phyloP scores from a whole-genome alignment of 1,139 yeast species.

The Oligophagozyma castellii region DNA sequence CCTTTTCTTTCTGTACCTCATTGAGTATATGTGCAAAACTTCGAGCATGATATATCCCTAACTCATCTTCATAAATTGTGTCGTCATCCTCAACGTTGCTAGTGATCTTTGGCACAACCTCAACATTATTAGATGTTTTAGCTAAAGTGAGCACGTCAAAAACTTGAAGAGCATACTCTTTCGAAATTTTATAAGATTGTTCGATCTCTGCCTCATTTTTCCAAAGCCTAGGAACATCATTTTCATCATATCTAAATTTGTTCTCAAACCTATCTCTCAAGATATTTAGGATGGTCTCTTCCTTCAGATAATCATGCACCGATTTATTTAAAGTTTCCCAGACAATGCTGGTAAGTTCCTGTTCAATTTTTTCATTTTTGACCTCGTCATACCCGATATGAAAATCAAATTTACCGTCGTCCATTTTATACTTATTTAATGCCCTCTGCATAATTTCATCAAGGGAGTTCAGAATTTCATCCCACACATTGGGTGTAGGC shows the following conservation, averaged over 20 bases:
- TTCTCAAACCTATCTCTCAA: conserved; percentile 69
- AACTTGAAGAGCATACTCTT: conserved; percentile 38
- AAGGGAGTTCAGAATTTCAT: conserved; percentile 30
- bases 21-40: conserved; percentile 46
- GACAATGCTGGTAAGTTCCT: conserved; percentile 36
- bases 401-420: conserved; percentile 36
- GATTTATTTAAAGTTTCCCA: conserved; percentile 55
- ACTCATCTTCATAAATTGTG: conserved; percentile 30
- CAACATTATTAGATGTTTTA: conserved; percentile 36
- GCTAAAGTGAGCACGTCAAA: conserved; percentile 53
- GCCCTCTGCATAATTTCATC: conserved; percentile 26
- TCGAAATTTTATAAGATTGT: conserved; percentile 44
- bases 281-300: conserved; percentile 42
- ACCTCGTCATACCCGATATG: conserved; percentile 42
- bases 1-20: conserved; percentile 42
- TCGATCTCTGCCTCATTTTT: conserved; percentile 65
- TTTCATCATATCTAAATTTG: conserved; percentile 65
- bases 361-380: conserved; percentile 30
- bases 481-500: conserved; percentile 21
- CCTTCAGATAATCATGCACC: conserved; percentile 46
- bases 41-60: conserved; percentile 20
- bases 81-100: conserved; percentile 25
- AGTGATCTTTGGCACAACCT: conserved; percentile 43
- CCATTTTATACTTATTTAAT: conserved; percentile 21
- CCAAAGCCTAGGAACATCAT: conserved; percentile 77